Conservation (phyloP, 169 alveolate species). For the Eimeria acervulina region DNA sequence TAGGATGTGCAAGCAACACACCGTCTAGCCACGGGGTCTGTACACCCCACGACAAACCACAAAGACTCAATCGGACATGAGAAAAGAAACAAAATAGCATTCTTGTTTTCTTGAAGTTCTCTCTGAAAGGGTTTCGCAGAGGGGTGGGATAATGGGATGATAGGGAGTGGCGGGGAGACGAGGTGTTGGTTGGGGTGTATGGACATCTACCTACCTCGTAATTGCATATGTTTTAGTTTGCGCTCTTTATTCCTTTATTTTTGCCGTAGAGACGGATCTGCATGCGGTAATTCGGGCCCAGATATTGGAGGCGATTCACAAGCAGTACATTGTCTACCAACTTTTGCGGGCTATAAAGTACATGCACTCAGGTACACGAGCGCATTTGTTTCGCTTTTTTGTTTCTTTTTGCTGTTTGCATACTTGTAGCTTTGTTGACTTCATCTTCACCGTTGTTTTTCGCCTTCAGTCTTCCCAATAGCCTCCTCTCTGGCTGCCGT, state of each 20-base stretch:
- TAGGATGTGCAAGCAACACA: too few species aligned
- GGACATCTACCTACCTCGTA: slow-evolving; percentile 6
- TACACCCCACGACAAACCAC: too few species aligned
- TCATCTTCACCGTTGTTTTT: not conserved
- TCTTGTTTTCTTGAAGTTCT: not conserved
- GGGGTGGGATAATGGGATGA: too few species aligned
- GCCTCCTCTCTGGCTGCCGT: not conserved
- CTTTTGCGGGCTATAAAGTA: slow-evolving; percentile 93
- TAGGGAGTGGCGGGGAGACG: too few species aligned
- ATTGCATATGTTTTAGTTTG: not conserved
- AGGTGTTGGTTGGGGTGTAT: not conserved
- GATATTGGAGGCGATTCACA: slow-evolving; percentile 97
- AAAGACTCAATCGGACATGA: too few species aligned
- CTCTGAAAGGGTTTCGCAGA: too few species aligned
- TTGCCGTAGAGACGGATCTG: slow-evolving; percentile 94
- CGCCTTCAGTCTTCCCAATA: too few species aligned
- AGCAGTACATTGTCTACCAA: slow-evolving; percentile 92
- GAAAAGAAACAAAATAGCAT: too few species aligned
- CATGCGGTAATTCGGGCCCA: slow-evolving; percentile 99
- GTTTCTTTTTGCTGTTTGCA: not conserved
- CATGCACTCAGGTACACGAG: slow-evolving; percentile 93
- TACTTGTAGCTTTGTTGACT: not conserved
- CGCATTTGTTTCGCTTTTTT: not conserved
- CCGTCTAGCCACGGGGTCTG: too few species aligned
- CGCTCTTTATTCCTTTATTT: not conserved